Percentiles rank a stretch among this genome's conserved stretches.
These are phyloP conservation scores for Zygoascus bituminiphila DNA, from an alignment of 805 yeast species.

Conservation along the genomic window DNA sequence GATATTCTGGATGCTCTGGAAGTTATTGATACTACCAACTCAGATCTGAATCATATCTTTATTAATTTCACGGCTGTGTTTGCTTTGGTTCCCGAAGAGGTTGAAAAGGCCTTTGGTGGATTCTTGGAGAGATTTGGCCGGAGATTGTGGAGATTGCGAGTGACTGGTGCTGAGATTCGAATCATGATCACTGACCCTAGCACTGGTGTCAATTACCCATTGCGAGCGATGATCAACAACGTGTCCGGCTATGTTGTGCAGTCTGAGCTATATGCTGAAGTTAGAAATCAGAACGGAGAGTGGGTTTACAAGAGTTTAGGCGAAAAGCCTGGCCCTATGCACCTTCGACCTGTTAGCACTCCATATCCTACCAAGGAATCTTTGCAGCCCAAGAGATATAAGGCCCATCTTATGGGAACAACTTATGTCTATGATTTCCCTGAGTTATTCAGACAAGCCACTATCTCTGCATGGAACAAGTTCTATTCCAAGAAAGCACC, in stretches of 20 bases:
- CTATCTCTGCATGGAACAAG: conserved; percentile 75
- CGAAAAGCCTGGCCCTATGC: conserved; percentile 87
- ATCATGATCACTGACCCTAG: conserved; percentile 91
- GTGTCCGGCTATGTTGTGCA: conserved; percentile 96
- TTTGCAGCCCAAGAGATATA: conserved; percentile 96
- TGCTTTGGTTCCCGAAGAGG: conserved; percentile 90
- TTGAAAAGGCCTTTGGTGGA: conserved; percentile 95
- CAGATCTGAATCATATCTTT: conserved; percentile 94
- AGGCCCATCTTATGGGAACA: conserved; percentile 97
- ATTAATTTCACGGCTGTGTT: conserved; percentile 95
- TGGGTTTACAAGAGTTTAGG: conserved; percentile 97
- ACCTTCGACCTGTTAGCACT: conserved; percentile 87
- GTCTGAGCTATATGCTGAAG: conserved; percentile 90
- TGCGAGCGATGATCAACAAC: conserved; percentile 92
- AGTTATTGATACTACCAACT: conserved; percentile 86
- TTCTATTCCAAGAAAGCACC: conserved; percentile 21
- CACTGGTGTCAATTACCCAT: conserved; percentile 86
- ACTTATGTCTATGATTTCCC: conserved; percentile 99
- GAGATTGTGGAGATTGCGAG: conserved; percentile 92
- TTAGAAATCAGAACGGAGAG: conserved; percentile 84
- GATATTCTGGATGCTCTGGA: conserved; percentile 93
- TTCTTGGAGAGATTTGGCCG: conserved; percentile 96
- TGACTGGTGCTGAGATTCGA: conserved; percentile 95
- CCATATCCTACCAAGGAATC: conserved; percentile 98
- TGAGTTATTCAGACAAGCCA: conserved; percentile 91